These are phyloP conservation scores for Aspergillus versicolor DNA, from an alignment of 2,329 filamentous ascomycete species.

Conservation along the genomic window DNA sequence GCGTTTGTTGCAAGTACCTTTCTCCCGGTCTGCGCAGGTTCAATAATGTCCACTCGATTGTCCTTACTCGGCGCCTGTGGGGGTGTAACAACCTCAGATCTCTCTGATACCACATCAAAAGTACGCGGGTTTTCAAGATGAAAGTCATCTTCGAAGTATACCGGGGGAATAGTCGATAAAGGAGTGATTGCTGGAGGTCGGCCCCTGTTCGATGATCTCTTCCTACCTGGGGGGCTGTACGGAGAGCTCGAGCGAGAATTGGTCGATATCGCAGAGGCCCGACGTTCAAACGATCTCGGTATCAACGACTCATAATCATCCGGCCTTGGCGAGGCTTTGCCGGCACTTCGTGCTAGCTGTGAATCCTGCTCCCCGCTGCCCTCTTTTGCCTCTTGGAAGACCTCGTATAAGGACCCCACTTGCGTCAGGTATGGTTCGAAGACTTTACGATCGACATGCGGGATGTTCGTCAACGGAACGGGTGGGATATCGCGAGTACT, in stretches of 20 bases:
- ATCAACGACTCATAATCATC: constrained; percentile 52
- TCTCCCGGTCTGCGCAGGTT: constrained; percentile 58
- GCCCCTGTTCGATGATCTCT: constrained; percentile 53
- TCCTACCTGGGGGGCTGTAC: constrained; percentile 48
- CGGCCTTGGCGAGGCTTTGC: constrained; percentile 40
- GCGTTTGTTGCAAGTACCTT: constrained; percentile 95
- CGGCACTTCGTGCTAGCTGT: constrained; percentile 44
- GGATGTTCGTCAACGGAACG: constrained; percentile 84
- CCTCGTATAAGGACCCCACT: constrained; percentile 84
- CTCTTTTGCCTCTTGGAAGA: constrained; percentile 79
- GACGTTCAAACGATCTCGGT: constrained; percentile 44
- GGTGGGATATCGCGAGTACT: constrained; percentile 89
- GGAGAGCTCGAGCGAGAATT: constrained; percentile 47
- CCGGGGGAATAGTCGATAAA: constrained; percentile 82
- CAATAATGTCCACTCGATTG: constrained; percentile 56
- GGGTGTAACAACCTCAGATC: constrained; percentile 88
- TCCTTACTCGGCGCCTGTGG: constrained; percentile 55
- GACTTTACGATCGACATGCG: constrained; percentile 72
- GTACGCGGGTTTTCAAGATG: constrained; percentile 93
- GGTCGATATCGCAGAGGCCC: constrained; percentile 43
- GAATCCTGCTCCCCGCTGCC: constrained; percentile 64
- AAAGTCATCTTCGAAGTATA: constrained; percentile 95
- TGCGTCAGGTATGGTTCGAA: constrained; percentile 84
- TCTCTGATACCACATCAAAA: constrained; percentile 94
- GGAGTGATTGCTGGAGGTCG: constrained; percentile 74